Evolutionary conservation across 257 asterid genomes (phyloP), one percentile per base, ranked within the genome.

Genomic region (Solanum paucissectum): DNA sequence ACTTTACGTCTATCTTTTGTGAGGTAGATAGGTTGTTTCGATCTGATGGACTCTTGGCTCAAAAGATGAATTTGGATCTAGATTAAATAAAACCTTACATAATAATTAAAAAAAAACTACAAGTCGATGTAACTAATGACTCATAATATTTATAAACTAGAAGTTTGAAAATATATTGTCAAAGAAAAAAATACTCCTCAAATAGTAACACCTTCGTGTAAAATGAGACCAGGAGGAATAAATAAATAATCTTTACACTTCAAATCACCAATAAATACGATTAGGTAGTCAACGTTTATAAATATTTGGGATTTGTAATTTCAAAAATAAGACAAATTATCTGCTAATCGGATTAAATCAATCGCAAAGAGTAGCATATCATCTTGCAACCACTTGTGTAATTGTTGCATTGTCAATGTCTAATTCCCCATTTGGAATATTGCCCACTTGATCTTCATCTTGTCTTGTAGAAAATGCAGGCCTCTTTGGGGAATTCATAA

Each of bases 391-490:
- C 69, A 81, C 29, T 46, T 81, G 42, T 46, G 85, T 81, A 46
- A 82, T 82, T 82, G 85, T 82, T 82, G 85, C 85, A 82, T 33
- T 29, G 42, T 82, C 85, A 49, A 82, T 12, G 0, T 82, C 85
- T 27, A 82, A 49, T 49, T 82, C 85, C 7, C 69, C 42, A 27
- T 82, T 82, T 82, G 20, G 18, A 37, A 74, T 37, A 46, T 81
- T 81, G 38, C 14, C 85, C 29, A 29, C 42, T 49, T 74, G 83
- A 74, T 71, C 55, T 89, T 75, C 42, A 37, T 79, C 84, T 87
- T 6, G 32, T 25, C 29, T 55, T 16, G 85, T 64, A 49, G 92
- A 88, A 69, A 88, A 91, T 83, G 92, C 92, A 2, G 92, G 91
- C 79, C 83, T 74, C 12, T 71, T 83, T 0, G 93, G 92, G 29